Conservation (phyloP, 345 rosid species). For the Populus davidiana region DNA sequence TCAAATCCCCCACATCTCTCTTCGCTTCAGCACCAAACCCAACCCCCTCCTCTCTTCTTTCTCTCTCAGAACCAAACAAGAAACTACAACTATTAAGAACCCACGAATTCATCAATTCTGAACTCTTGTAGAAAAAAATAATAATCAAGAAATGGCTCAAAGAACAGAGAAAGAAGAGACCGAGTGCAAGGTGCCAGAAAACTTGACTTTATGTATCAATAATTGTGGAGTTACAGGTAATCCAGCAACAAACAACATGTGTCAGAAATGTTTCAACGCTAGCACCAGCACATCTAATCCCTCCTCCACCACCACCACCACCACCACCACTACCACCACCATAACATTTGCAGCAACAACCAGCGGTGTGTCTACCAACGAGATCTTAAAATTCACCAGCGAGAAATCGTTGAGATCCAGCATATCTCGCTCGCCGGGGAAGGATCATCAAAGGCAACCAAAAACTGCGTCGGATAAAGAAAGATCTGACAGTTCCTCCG, state of each 20-base stretch:
- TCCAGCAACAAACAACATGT: constrained; percentile 92
- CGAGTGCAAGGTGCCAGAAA: constrained; percentile 85
- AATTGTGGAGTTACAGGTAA: constrained; percentile 85
- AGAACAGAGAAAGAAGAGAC: constrained; percentile 93
- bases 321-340: background rate
- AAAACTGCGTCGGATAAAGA: background rate
- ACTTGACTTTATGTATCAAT: constrained; percentile 62
- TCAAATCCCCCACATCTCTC: constrained; percentile 9
- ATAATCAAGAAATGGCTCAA: constrained; percentile 54
- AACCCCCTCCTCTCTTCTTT: background rate
- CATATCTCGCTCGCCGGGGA: constrained; percentile 24
- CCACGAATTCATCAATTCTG: background rate
- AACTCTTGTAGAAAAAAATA: background rate
- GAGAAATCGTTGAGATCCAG: constrained; percentile 55
- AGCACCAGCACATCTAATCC: constrained; percentile 34
- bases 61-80: background rate
- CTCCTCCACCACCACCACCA: constrained; percentile 1
- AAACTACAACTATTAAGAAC: background rate
- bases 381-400: constrained; percentile 44
- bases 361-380: constrained; percentile 20
- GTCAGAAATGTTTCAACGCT: constrained; percentile 91
- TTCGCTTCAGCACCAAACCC: background rate
- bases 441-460: background rate
- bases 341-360: background rate
- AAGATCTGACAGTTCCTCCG: background rate